Base-by-base conservation (phyloP, 371 early-diverging fungal species). In the Rhizoclosmatium hyalinum region DNA sequence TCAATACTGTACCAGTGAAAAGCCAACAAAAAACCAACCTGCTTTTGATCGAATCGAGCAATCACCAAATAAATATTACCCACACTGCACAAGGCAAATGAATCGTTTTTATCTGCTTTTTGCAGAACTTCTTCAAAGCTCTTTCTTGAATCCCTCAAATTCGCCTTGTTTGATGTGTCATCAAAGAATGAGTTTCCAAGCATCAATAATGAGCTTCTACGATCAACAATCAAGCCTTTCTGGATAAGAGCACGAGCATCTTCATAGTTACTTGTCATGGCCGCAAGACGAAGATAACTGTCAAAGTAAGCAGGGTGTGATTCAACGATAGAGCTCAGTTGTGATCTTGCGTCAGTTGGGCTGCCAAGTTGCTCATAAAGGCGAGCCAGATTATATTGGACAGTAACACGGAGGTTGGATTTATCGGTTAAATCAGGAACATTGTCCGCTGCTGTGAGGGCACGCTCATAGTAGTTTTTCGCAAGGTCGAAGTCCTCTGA, bases 341-440 rank as follows among this genome's bases (percentile, higher is more conserved):
- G 82, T 2, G 82, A 81, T 60, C 80, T 83, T 1, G 97, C 98
- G 65, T 88, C 81, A 21, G 84, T 82, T 32, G 81, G 75, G 32
- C 91, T 85, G 1, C 90, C 87, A 12, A 79, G 77, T 12, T 84
- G 86, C 79, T 97, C 98, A 61, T 89, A 87, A 17, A 94, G 78
- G n/a, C 94, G 88, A 1, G 91, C 96, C 14, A 92, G 78, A 77
- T 96, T 97, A 82, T 94, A 96, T 19, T 80, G 81, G n/a, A 95
- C 84, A 0, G 94, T 93, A 0, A 78, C 73, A n/a, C 50, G 46
- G 4, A 75, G 68, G 2, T 66, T 75, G n/a, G 53, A 10, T 21
- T 71, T 64, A 3, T 62, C 76, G 5, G 66, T 14, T 6, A 64
- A 45, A 10, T 47, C 63, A 21, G 79, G 19, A 47, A 14, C 44